phyloP scores from a whole-genome alignment of 2,329 filamentous ascomycete genomes.

The Penicillium decumbens region DNA sequence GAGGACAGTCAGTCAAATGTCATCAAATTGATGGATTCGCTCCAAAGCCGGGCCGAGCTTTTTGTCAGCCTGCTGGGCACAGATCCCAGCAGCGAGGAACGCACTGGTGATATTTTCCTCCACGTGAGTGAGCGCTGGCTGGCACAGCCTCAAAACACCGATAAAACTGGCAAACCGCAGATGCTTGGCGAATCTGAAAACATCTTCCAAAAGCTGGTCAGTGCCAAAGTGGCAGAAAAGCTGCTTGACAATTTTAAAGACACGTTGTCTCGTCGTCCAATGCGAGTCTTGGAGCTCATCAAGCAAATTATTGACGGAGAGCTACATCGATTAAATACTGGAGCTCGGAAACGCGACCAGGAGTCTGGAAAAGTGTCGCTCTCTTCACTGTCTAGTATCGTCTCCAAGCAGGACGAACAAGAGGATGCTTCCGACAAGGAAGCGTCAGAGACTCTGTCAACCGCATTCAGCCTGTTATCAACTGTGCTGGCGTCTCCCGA shows the following conservation, averaged over 20 bases:
- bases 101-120: constrained; percentile 41
- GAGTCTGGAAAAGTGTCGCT: constrained; percentile 27
- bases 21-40: constrained; percentile 31
- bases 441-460: constrained; percentile 36
- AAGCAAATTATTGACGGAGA: constrained; percentile 42
- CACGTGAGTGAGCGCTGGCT: constrained; percentile 43
- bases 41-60: constrained; percentile 37
- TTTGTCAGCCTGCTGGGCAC: constrained; percentile 36
- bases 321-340: constrained; percentile 15
- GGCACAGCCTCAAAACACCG: constrained; percentile 21
- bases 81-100: constrained; percentile 40
- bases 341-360: not conserved
- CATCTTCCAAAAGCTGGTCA: constrained; percentile 36
- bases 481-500: constrained; percentile 42
- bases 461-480: constrained; percentile 42
- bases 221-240: constrained; percentile 41
- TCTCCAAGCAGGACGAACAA: constrained; percentile 16
- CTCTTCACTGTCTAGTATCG: constrained; percentile 37
- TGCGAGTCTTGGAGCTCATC: constrained; percentile 40
- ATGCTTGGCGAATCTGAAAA: constrained; percentile 24
- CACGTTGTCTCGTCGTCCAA: constrained; percentile 38
- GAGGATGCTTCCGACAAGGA: constrained; percentile 20
- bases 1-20: constrained; percentile 24
- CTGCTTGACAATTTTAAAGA: constrained; percentile 43
- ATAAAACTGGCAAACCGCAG: constrained; percentile 6